phyloP scores from a whole-genome alignment of 1,284 basidiomycete species.

The Tausonia pullulans region DNA sequence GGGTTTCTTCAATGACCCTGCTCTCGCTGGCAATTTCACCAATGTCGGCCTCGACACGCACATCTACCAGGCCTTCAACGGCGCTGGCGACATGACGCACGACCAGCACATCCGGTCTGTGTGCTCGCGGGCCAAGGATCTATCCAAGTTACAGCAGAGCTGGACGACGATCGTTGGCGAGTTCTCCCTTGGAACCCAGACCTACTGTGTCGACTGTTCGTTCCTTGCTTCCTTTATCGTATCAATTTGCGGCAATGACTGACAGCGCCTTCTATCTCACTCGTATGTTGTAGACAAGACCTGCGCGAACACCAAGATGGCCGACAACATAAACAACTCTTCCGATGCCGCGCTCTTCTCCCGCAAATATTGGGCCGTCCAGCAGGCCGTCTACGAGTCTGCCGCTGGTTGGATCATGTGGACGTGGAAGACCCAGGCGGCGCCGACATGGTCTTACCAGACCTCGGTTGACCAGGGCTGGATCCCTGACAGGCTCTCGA shows the following conservation, averaged over 20 bases:
- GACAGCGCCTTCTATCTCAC: constrained; percentile 18
- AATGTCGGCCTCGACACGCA: constrained; percentile 30
- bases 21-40: constrained; percentile 24
- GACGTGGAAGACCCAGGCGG: constrained; percentile 20
- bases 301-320: constrained; percentile 15
- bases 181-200: constrained; percentile 20
- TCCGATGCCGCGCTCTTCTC: constrained; percentile 23
- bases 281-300: background rate
- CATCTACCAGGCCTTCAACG: constrained; percentile 27
- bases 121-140: constrained; percentile 20
- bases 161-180: constrained; percentile 21
- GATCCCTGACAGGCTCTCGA: constrained; percentile 24
- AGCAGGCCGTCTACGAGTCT: constrained; percentile 25
- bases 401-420: constrained; percentile 26
- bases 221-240: background rate
- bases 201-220: background rate
- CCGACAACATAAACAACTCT: constrained; percentile 22
- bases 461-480: constrained; percentile 26
- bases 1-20: constrained; percentile 23
- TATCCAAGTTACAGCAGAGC: constrained; percentile 21
- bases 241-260: constrained; percentile 23
- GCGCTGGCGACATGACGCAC: constrained; percentile 19
- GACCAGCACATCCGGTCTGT: constrained; percentile 26
- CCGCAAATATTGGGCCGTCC: constrained; percentile 28
- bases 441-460: constrained; percentile 26